phyloP scores from a whole-genome alignment of 202 grass and related monocot species.

The Sporobolus alterniflorus region DNA sequence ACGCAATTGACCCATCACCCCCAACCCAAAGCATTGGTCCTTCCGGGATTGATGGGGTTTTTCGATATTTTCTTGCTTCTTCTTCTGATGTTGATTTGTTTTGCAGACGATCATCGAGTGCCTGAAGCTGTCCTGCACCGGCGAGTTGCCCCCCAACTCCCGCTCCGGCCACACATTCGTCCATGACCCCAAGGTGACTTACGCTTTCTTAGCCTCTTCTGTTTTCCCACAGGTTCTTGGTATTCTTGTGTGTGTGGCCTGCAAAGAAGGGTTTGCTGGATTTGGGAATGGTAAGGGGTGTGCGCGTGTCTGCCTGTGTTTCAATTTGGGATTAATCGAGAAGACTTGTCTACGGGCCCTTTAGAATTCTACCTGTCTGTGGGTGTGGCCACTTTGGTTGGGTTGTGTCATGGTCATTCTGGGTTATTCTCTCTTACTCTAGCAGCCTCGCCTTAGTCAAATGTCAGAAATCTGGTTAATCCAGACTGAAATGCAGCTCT shows the following conservation, averaged over 20 bases:
- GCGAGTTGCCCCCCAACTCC: slow-evolving; percentile 93
- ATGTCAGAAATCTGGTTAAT: slow-evolving; percentile 4
- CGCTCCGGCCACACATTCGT: slow-evolving; percentile 96
- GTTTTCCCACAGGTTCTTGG: background rate
- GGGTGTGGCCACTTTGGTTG: background rate
- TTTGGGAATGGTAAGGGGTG: background rate
- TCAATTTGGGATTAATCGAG: background rate
- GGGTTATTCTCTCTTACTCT: too few species aligned
- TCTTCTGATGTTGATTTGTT: background rate
- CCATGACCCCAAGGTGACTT: slow-evolving; percentile 84
- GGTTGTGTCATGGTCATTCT: background rate
- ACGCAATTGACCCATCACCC: slow-evolving; percentile 15
- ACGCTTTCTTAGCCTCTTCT: background rate
- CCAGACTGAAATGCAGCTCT: background rate
- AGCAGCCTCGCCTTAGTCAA: background rate
- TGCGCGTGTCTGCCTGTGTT: background rate
- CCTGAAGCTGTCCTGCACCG: slow-evolving; percentile 95
- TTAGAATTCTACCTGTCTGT: background rate
- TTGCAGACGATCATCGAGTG: slow-evolving; percentile 96
- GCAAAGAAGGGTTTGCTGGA: background rate
- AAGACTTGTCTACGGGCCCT: background rate
- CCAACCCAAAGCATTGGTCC: background rate
- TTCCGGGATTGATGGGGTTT: background rate
- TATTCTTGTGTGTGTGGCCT: background rate
- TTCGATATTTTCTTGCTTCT: background rate